phyloP scores from a whole-genome alignment of 192 early-diverging fungal species.

The Backusella parvicylindrica region DNA sequence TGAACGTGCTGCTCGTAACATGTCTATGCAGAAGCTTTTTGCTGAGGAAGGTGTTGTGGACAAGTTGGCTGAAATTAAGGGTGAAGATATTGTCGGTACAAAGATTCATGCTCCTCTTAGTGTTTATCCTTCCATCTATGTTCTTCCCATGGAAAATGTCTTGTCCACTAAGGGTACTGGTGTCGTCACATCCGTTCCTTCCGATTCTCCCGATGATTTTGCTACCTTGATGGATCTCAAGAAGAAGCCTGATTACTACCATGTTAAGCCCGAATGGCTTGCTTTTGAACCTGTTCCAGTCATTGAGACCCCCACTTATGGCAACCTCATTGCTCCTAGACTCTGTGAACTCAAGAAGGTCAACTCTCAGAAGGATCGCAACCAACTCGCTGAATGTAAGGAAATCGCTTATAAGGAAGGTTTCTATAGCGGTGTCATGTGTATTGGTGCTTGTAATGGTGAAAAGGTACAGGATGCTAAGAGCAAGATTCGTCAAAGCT shows the following conservation, averaged over 20 bases:
- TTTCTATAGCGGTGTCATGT: slow-evolving; percentile 90
- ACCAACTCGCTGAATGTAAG: slow-evolving; percentile 90
- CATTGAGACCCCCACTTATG: slow-evolving; percentile 82
- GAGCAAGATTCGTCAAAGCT: slow-evolving; percentile 66
- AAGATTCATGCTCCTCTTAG: slow-evolving; percentile 88
- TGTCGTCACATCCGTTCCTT: slow-evolving; percentile 98
- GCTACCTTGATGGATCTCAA: slow-evolving; percentile 86
- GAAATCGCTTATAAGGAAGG: slow-evolving; percentile 96
- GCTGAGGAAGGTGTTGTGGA: slow-evolving; percentile 59
- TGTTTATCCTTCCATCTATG: slow-evolving; percentile 75
- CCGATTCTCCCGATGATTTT: slow-evolving; percentile 97
- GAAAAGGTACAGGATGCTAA: slow-evolving; percentile 91
- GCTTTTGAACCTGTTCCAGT: slow-evolving; percentile 82
- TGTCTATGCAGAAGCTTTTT: slow-evolving; percentile 92
- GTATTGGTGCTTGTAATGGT: slow-evolving; percentile 79
- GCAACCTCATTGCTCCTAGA: slow-evolving; percentile 79
- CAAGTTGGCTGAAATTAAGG: slow-evolving; percentile 74
- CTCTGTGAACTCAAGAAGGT: slow-evolving; percentile 93
- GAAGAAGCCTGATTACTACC: slow-evolving; percentile 93
- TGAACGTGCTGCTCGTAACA: slow-evolving; percentile 93
- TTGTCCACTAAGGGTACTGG: slow-evolving; percentile 96
- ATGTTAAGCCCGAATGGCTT: slow-evolving; percentile 87
- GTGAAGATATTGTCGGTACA: slow-evolving; percentile 81
- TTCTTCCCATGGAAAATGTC: slow-evolving; percentile 97
- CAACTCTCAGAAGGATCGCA: slow-evolving; percentile 93